phyloP scores from a whole-genome alignment of 2,329 filamentous ascomycete genomes.

The Aureobasidium uvarum region DNA sequence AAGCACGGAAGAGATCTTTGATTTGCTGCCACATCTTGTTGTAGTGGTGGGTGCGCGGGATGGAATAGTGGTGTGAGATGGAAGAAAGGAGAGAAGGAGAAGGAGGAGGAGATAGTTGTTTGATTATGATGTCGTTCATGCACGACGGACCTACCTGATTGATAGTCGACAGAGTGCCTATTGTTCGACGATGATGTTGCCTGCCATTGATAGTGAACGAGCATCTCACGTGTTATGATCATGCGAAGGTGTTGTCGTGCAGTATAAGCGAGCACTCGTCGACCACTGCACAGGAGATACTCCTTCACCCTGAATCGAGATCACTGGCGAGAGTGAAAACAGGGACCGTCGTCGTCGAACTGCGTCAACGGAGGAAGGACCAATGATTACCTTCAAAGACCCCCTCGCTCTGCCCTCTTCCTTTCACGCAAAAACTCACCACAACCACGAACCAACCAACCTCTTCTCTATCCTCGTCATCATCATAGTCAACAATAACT shows the following conservation, averaged over 20 bases:
- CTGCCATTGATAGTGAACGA: background rate
- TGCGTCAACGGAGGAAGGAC: background rate
- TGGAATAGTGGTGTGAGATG: background rate
- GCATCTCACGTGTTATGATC: background rate
- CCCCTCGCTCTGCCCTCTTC: background rate
- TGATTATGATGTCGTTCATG: background rate
- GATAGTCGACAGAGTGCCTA: background rate
- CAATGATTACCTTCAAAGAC: background rate
- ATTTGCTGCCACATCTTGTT: constrained; percentile 11
- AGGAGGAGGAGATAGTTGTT: background rate
- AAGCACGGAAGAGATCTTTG: background rate
- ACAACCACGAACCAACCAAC: background rate
- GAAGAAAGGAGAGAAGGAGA: background rate
- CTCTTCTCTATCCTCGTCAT: background rate
- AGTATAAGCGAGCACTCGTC: background rate
- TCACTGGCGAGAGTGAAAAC: background rate
- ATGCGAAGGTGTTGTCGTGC: background rate
- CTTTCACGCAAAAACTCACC: background rate
- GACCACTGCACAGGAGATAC: background rate
- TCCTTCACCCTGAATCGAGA: background rate
- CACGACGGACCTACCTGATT: background rate
- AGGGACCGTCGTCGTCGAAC: background rate
- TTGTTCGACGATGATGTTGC: background rate
- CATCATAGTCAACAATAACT: background rate
- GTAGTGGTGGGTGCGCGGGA: background rate